Conservation (phyloP, 1,284 basidiomycete genomes). For the Pyrrhoderma lamaoense region DNA sequence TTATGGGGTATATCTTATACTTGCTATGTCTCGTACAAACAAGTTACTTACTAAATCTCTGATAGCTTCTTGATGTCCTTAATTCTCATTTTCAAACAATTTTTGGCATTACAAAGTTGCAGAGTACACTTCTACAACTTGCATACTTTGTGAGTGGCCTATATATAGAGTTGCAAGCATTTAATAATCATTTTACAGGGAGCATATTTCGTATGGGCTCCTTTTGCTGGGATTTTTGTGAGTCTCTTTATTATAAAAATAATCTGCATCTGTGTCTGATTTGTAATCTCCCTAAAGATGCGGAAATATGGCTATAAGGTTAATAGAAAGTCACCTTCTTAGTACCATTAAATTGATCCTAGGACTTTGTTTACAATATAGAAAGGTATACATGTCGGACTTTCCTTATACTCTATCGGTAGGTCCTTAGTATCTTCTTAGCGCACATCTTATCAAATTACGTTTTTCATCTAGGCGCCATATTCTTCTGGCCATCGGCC, state of each 20-base stretch:
- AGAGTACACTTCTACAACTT: constrained; percentile 79
- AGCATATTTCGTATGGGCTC: constrained; percentile 61
- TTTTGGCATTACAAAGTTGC: constrained; percentile 64
- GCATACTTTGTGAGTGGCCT: constrained; percentile 61
- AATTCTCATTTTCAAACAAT: constrained; percentile 76
- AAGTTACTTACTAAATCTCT: constrained; percentile 13
- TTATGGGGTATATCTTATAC: constrained; percentile 46
- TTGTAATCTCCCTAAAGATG: constrained; percentile 36
- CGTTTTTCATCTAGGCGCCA: constrained; percentile 38
- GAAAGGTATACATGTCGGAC: constrained; percentile 64
- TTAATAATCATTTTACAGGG: constrained; percentile 30
- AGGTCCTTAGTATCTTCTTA: constrained; percentile 7
- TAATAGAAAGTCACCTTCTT: constrained; percentile 8
- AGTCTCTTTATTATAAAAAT: constrained; percentile 20
- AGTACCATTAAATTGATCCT: constrained; percentile 8
- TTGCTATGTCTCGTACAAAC: constrained; percentile 4
- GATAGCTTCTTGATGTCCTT: constrained; percentile 74
- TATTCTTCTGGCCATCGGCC: constrained; percentile 79
- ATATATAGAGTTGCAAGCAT: not conserved
- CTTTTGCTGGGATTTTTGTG: constrained; percentile 51
- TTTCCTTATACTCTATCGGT: constrained; percentile 64
- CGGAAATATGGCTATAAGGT: constrained; percentile 54
- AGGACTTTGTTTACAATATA: constrained; percentile 19
- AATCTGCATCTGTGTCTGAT: constrained; percentile 1
- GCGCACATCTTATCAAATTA: not conserved